Conservation (phyloP, 225 moss, liverwort and hornwort genomes). For the Polytrichum formosum region DNA sequence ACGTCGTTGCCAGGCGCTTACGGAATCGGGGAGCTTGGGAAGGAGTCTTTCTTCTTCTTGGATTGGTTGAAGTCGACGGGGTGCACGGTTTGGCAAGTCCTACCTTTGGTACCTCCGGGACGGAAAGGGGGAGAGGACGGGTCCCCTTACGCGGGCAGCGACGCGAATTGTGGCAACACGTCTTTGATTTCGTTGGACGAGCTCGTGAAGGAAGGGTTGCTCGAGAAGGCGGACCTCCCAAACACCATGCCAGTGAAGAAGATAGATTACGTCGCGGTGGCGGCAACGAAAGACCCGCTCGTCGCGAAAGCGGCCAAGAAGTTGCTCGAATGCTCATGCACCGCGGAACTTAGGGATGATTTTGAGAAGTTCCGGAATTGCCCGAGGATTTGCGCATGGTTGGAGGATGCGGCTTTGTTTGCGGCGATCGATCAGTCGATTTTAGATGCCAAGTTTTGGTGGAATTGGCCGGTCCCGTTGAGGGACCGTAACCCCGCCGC, state of each 20-base stretch:
- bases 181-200: slow-evolving; percentile 75
- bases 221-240: slow-evolving; percentile 60
- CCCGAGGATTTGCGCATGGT: slow-evolving; percentile 63
- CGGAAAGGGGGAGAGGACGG: slow-evolving; percentile 92
- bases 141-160: slow-evolving; percentile 79
- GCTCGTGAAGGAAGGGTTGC: slow-evolving; percentile 77
- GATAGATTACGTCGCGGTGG: slow-evolving; percentile 56
- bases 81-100: slow-evolving; percentile 90
- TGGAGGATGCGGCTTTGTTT: slow-evolving; percentile 87
- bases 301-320: slow-evolving; percentile 69
- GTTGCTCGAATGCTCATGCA: slow-evolving; percentile 34
- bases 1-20: slow-evolving; percentile 77
- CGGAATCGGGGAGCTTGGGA: slow-evolving; percentile 78
- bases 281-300: slow-evolving; percentile 68
- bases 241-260: slow-evolving; percentile 60
- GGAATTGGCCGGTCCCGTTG: slow-evolving; percentile 75
- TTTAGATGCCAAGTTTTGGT: slow-evolving; percentile 55
- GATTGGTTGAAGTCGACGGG: slow-evolving; percentile 83
- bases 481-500: slow-evolving; percentile 69
- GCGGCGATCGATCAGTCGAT: slow-evolving; percentile 69
- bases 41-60: slow-evolving; percentile 63
- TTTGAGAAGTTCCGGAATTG: slow-evolving; percentile 60
- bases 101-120: slow-evolving; percentile 90
- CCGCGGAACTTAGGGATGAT: slow-evolving; percentile 63
- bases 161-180: slow-evolving; percentile 89